These are phyloP conservation scores for Viola pubescens DNA, from an alignment of 441 rosid species.

Conservation along the genomic window DNA sequence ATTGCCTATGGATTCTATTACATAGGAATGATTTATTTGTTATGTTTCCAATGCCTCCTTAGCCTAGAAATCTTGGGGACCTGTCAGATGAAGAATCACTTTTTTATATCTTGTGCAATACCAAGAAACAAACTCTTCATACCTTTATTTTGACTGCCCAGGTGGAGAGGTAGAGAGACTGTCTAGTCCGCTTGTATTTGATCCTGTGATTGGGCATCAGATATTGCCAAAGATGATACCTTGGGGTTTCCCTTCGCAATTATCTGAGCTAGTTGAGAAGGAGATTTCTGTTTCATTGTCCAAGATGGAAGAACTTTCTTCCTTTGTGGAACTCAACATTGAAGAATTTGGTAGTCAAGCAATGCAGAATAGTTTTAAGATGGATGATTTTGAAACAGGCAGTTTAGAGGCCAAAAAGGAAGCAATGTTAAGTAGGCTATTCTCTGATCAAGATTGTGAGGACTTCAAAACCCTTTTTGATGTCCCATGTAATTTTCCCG, in stretches of 20 bases:
- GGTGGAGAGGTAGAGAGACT: conserved; percentile 29
- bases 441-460: conserved; percentile 38
- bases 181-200: conserved; percentile 33
- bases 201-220: conserved; percentile 49
- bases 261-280: conserved; percentile 71
- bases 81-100: too few relatives aligned
- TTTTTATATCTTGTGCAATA: not conserved
- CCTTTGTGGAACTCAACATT: conserved; percentile 28
- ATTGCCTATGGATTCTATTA: not conserved
- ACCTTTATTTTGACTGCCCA: conserved; percentile 26
- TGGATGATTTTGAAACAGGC: conserved; percentile 30
- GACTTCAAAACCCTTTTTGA: conserved; percentile 33
- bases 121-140: conserved; percentile 1
- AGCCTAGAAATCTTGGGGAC: too few relatives aligned
- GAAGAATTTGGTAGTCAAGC: conserved; percentile 33
- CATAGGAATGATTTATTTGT: not conserved
- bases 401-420: conserved; percentile 64
- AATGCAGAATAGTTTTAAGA: conserved; percentile 25
- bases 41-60: too few relatives aligned
- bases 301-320: conserved; percentile 35
- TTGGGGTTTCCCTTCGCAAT: conserved; percentile 64
- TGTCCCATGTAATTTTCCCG: conserved; percentile 28
- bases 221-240: conserved; percentile 59
- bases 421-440: conserved; percentile 56
- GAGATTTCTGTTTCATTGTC: conserved; percentile 47